Evolutionary conservation across 2,329 filamentous ascomycete genomes (phyloP).

Genomic region (Tolypocladium amazonense): DNA sequence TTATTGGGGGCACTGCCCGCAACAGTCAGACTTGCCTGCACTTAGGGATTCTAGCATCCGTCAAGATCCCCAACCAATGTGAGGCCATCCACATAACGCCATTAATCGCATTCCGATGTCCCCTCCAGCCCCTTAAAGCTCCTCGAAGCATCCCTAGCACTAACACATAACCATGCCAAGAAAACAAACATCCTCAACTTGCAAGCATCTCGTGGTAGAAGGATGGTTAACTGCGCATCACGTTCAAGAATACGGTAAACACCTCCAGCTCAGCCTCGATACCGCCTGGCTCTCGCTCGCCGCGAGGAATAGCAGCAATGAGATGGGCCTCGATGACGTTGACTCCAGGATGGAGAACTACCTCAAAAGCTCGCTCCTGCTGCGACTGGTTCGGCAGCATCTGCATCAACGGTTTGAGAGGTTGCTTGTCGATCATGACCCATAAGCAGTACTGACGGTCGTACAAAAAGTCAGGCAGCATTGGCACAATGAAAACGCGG

Average conservation of each 20-base stretch:
- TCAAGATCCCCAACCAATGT: not conserved
- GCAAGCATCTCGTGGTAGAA: not conserved
- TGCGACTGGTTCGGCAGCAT: slow-evolving; percentile 46
- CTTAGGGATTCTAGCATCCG: not conserved
- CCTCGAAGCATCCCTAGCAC: not conserved
- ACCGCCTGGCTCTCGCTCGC: slow-evolving; percentile 43
- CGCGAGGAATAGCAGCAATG: slow-evolving; percentile 57
- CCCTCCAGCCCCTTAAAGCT: not conserved
- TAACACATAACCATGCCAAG: not conserved
- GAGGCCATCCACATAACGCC: not conserved
- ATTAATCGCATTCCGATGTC: not conserved
- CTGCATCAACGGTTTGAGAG: slow-evolving; percentile 36
- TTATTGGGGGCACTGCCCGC: not conserved
- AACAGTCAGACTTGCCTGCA: not conserved
- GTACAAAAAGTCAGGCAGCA: slow-evolving; percentile 51
- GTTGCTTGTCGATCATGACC: slow-evolving; percentile 57
- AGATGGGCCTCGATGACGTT: slow-evolving; percentile 73
- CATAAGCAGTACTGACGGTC: slow-evolving; percentile 67
- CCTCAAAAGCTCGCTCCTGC: slow-evolving; percentile 63
- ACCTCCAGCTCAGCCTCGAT: slow-evolving; percentile 68
- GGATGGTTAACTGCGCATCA: slow-evolving; percentile 32
- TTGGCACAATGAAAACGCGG: slow-evolving; percentile 60
- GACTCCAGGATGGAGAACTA: slow-evolving; percentile 57
- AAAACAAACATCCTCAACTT: not conserved
- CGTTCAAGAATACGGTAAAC: slow-evolving; percentile 63